Evolutionary conservation across 2,329 filamentous ascomycete genomes (phyloP).

Genomic region (Lasiodiplodia citricola): DNA sequence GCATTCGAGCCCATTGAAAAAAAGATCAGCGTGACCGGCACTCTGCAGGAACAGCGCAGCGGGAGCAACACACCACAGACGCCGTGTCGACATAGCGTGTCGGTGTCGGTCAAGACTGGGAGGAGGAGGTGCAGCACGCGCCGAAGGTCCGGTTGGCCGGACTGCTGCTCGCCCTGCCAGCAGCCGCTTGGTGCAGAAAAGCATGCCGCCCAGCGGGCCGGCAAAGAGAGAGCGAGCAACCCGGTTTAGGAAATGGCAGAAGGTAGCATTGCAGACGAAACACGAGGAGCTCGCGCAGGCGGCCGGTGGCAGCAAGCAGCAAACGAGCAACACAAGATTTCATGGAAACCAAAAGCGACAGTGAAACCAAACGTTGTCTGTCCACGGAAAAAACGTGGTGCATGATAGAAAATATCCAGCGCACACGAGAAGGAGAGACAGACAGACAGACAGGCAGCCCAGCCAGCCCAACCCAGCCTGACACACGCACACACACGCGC

Average conservation of each 20-base stretch:
- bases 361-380: background rate
- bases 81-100: background rate
- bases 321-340: background rate
- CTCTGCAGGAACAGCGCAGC: conserved; percentile 16
- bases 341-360: background rate
- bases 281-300: background rate
- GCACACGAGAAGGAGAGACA: background rate
- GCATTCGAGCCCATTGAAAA: background rate
- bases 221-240: background rate
- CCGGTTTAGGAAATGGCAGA: background rate
- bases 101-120: background rate
- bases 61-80: background rate
- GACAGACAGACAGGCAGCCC: background rate
- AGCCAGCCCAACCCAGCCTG: background rate
- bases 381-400: background rate
- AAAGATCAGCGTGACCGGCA: background rate
- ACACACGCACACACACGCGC: background rate
- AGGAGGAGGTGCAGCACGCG: background rate
- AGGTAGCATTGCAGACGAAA: conserved; percentile 24
- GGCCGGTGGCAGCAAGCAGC: background rate
- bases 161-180: background rate
- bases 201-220: background rate
- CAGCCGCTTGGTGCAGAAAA: conserved; percentile 7
- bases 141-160: too few species aligned
- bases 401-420: background rate